Base-by-base conservation (phyloP, 305 asterid species). In the Withania somnifera region DNA sequence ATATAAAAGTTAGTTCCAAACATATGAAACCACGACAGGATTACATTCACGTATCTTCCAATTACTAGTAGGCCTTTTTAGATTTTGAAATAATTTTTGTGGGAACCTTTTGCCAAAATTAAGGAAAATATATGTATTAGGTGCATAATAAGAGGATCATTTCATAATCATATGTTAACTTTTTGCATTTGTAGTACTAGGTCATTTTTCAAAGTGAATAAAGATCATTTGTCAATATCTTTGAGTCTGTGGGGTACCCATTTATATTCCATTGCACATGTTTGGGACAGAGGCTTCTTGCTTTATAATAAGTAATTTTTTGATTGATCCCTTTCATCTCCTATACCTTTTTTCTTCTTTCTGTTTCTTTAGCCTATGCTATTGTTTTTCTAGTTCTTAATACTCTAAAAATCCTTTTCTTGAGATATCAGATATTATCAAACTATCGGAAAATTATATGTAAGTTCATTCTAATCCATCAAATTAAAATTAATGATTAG, bases 211-310 rank as follows among this genome's bases (percentile, higher is more conserved):
- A 47, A 45, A 47, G 60, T 73, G 79, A 73, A 73, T 73, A 73
- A 73, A 47, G 79, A 73, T 40, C 10, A 73, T 73, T 73, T 73
- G 79, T 73, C 79, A 45, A 73, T 73, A 45, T 73, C 79, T 73
- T 24, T 47, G 26, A 47, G 42, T 73, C 15, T 73, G 79, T 73
- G 79, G 79, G 79, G 79, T 73, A 47, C 0, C 17, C 60, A 73
- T 73, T 73, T 73, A 73, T 73, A 73, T 47, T 47, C 79, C 26
- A 14, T 73, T 47, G 79, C 79, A 47, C 79, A 73, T 73, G 79
- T 73, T 73, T 73, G 79, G 60, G 79, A 47, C 60, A 73, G 60
- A 47, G 42, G 40, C 26, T 73, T 42, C 24, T 38, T 71, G 45
- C 42, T 26, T 26, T 73, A 15, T 14, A 8, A 3, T 73, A 45